Evolutionary conservation across 2,329 filamentous ascomycete genomes (phyloP).

Genomic region (Graphiopsis chlorocephala): DNA sequence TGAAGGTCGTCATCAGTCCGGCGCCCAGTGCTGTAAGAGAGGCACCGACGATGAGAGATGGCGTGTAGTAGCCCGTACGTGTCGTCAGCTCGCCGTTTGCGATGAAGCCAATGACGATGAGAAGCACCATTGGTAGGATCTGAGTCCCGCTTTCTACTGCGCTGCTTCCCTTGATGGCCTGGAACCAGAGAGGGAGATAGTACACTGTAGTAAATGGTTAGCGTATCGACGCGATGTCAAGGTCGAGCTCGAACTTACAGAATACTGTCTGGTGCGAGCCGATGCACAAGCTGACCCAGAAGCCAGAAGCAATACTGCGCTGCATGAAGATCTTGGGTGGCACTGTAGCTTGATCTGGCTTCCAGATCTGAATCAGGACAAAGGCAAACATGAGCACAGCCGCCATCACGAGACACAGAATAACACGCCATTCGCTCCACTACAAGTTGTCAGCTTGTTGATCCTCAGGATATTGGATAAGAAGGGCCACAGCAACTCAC

Average conservation of each 20-base stretch:
- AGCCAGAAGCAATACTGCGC: background rate
- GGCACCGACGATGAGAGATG: constrained; percentile 39
- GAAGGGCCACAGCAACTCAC: background rate
- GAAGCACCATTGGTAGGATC: constrained; percentile 46
- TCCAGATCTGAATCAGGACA: constrained; percentile 42
- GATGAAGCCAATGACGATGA: constrained; percentile 44
- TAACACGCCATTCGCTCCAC: constrained; percentile 46
- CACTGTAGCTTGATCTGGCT: constrained; percentile 41
- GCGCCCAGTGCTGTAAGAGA: constrained; percentile 46
- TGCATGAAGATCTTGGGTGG: constrained; percentile 27
- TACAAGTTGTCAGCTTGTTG: background rate
- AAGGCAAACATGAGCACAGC: constrained; percentile 41
- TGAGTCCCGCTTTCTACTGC: constrained; percentile 48
- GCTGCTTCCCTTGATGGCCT: constrained; percentile 47
- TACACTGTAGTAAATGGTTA: constrained; percentile 30
- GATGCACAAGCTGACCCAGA: background rate
- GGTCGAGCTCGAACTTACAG: background rate
- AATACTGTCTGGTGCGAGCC: background rate
- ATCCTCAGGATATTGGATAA: background rate
- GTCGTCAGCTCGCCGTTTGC: constrained; percentile 39
- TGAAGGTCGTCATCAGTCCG: constrained; percentile 46
- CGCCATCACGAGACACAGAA: constrained; percentile 46
- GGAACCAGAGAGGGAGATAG: constrained; percentile 50
- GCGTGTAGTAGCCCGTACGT: constrained; percentile 49
- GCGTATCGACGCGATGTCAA: no score